These are phyloP conservation scores for Fusarium bulbicola DNA, from an alignment of 2,329 filamentous ascomycete species.

Conservation along the genomic window DNA sequence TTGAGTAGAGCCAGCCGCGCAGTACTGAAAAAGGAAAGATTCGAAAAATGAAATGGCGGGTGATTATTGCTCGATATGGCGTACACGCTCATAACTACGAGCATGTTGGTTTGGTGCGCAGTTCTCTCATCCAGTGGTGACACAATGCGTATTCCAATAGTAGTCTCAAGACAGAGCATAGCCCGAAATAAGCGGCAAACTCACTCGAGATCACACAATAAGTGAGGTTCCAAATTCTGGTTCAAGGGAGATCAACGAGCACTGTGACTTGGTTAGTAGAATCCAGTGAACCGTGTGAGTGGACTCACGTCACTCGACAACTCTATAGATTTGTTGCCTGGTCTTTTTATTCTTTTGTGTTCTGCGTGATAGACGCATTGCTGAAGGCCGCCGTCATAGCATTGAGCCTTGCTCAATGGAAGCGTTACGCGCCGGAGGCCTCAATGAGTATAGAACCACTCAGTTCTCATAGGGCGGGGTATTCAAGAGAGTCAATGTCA, in stretches of 20 bases:
- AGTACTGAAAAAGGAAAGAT: slow-evolving; percentile 7
- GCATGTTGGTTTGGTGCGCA: neutral
- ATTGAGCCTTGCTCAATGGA: neutral
- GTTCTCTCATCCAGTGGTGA: slow-evolving; percentile 19
- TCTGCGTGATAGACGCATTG: neutral
- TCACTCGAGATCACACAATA: neutral
- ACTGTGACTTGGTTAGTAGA: slow-evolving; percentile 9
- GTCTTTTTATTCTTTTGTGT: neutral
- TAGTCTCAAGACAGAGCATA: slow-evolving; percentile 5
- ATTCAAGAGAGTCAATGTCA: neutral
- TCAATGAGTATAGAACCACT: neutral
- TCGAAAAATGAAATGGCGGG: slow-evolving; percentile 9
- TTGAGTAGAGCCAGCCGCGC: neutral
- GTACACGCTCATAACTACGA: neutral
- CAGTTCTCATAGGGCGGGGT: neutral
- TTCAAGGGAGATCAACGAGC: neutral
- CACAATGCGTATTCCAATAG: slow-evolving; percentile 19
- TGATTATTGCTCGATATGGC: neutral
- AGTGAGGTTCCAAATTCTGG: slow-evolving; percentile 1
- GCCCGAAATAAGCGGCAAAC: slow-evolving; percentile 1
- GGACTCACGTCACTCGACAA: slow-evolving; percentile 6
- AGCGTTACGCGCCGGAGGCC: neutral
- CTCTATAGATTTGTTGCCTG: neutral
- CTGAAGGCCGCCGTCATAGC: neutral
- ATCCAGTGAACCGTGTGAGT: neutral